Evolutionary conservation across 2,329 filamentous ascomycete species (phyloP).

Genomic region (Cladosporium sp.): DNA sequence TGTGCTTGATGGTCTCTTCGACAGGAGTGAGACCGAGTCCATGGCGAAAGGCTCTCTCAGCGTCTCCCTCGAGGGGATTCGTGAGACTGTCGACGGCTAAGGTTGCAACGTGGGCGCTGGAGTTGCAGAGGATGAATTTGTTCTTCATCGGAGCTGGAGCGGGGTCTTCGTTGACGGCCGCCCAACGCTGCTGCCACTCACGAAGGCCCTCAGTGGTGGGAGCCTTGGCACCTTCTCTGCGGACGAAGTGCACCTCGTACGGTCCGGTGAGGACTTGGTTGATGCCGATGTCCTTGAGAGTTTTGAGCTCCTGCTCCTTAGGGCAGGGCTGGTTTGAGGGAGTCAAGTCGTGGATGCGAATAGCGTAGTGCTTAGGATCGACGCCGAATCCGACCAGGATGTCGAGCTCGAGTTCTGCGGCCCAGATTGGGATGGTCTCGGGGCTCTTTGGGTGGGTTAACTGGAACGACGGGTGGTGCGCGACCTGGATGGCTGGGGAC

Average conservation of each 20-base stretch:
- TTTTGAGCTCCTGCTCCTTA: background rate
- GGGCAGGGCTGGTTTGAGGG: background rate
- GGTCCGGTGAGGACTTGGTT: background rate
- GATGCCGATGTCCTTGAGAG: background rate
- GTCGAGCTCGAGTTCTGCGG: slow-evolving; percentile 76
- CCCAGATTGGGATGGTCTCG: slow-evolving; percentile 34
- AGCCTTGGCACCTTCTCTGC: background rate
- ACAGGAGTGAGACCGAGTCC: background rate
- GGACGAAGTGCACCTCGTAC: slow-evolving; percentile 1
- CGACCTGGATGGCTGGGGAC: background rate
- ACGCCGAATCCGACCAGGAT: slow-evolving; percentile 43
- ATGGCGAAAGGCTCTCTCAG: background rate
- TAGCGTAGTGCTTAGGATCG: background rate
- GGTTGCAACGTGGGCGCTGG: background rate
- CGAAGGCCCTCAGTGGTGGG: background rate
- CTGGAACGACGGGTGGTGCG: background rate
- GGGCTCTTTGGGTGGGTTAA: background rate
- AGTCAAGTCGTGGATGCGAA: background rate
- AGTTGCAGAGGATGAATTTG: background rate
- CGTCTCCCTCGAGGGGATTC: background rate
- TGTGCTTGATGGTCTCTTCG: background rate
- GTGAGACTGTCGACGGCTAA: background rate
- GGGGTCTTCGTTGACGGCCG: background rate
- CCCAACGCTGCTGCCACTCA: slow-evolving; percentile 5
- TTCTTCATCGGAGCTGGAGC: background rate